These are phyloP conservation scores for Moesziomyces globuligerus DNA, from an alignment of 1,284 basidiomycete genomes.

Conservation along the genomic window DNA sequence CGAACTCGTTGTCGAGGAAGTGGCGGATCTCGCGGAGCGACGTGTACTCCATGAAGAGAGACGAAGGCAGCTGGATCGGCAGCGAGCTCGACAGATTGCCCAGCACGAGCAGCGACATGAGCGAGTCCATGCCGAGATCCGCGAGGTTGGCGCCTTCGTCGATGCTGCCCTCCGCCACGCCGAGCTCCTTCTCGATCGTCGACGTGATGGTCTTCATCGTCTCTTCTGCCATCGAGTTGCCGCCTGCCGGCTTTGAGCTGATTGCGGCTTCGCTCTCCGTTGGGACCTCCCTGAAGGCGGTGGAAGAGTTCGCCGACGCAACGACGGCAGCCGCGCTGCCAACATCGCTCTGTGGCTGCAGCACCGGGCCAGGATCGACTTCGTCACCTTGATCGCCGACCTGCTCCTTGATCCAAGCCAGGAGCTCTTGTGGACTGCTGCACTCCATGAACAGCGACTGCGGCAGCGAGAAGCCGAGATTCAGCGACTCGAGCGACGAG, in stretches of 20 bases:
- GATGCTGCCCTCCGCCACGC: constrained; percentile 32
- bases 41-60: constrained; percentile 41
- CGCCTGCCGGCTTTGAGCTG: background rate
- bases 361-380: background rate
- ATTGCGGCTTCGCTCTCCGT: background rate
- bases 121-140: constrained; percentile 48
- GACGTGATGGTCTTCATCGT: constrained; percentile 14
- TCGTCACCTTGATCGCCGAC: constrained; percentile 11
- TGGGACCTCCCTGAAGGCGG: background rate
- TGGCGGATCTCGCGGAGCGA: constrained; percentile 26
- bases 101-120: constrained; percentile 50
- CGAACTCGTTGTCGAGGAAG: constrained; percentile 14
- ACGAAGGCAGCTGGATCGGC: constrained; percentile 37
- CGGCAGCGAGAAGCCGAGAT: constrained; percentile 33
- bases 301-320: background rate
- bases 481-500: constrained; percentile 35
- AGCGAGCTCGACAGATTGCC: constrained; percentile 30
- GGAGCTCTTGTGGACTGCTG: constrained; percentile 36
- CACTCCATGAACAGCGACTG: constrained; percentile 47
- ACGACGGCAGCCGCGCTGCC: background rate
- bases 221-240: constrained; percentile 10
- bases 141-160: constrained; percentile 31
- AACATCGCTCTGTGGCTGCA: background rate
- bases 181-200: constrained; percentile 44
- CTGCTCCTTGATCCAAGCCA: constrained; percentile 26